Conservation (phyloP, 805 yeast genomes). For the Yamadazyma ubonensis region DNA sequence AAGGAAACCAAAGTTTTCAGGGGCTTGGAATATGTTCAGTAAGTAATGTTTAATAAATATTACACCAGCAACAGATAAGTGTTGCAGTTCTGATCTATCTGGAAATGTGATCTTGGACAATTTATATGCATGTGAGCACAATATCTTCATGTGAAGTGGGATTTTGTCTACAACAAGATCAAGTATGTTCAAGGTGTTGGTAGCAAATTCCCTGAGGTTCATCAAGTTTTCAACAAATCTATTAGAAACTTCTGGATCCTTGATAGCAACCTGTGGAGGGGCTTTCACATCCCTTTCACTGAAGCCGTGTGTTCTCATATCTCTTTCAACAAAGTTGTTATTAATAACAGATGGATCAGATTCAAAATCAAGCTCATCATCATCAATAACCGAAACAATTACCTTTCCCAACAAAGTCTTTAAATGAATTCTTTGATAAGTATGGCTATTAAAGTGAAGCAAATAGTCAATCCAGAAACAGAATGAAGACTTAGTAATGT, state of each 20-base stretch:
- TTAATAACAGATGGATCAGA: constrained; percentile 72
- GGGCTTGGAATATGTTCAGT: constrained; percentile 44
- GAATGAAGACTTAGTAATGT: constrained; percentile 35
- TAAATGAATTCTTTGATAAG: constrained; percentile 47
- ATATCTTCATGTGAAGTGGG: constrained; percentile 36
- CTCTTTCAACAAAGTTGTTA: constrained; percentile 36
- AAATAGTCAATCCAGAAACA: constrained; percentile 48
- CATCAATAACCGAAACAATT: constrained; percentile 40
- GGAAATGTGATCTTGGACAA: constrained; percentile 52
- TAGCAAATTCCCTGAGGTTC: constrained; percentile 66
- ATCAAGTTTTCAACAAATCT: constrained; percentile 74
- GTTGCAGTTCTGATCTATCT: constrained; percentile 56
- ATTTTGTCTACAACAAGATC: constrained; percentile 38
- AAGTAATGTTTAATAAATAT: constrained; percentile 55
- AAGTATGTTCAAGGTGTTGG: constrained; percentile 57
- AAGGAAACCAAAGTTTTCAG: constrained; percentile 58
- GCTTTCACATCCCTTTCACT: constrained; percentile 37
- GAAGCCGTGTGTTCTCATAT: constrained; percentile 33
- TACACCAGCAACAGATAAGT: constrained; percentile 68
- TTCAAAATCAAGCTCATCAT: constrained; percentile 63
- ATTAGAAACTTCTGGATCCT: constrained; percentile 68
- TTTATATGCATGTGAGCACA: constrained; percentile 34
- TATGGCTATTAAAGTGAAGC: constrained; percentile 43
- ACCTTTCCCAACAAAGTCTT: constrained; percentile 41
- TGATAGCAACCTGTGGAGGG: constrained; percentile 69